These are phyloP conservation scores for Cryptosporidium bovis DNA, from an alignment of 169 alveolate species.

Conservation along the genomic window DNA sequence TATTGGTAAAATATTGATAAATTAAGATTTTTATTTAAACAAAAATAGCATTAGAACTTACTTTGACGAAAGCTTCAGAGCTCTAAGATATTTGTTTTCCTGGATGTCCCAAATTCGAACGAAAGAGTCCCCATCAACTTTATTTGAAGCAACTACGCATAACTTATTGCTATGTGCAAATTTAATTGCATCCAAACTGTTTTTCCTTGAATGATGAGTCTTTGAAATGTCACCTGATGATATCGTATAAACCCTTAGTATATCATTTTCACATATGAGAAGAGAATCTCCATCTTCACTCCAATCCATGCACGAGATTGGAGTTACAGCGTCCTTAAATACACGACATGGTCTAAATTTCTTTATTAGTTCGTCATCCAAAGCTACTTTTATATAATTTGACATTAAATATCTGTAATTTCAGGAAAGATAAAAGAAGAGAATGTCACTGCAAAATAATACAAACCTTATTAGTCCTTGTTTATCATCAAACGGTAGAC, in stretches of 20 bases:
- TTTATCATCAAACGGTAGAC: too few relatives aligned
- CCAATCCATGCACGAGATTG: slow-evolving; percentile 69
- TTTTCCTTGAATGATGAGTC: slow-evolving; percentile 63
- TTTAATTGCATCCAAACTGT: slow-evolving; percentile 59
- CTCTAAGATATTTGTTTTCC: slow-evolving; percentile 54
- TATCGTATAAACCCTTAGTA: slow-evolving; percentile 63
- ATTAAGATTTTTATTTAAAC: neutral
- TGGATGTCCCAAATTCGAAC: slow-evolving; percentile 66
- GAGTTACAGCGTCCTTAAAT: slow-evolving; percentile 61
- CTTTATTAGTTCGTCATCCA: slow-evolving; percentile 36
- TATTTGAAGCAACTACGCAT: slow-evolving; percentile 68
- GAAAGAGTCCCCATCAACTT: slow-evolving; percentile 36
- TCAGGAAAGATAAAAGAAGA: too few relatives aligned
- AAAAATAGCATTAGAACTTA: slow-evolving; percentile 8
- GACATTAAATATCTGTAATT: neutral
- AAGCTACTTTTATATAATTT: neutral
- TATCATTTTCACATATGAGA: slow-evolving; percentile 62
- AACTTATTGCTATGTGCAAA: slow-evolving; percentile 68
- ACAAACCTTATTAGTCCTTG: too few relatives aligned
- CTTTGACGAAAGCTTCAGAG: slow-evolving; percentile 51
- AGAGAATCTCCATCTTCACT: slow-evolving; percentile 75
- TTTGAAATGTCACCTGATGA: slow-evolving; percentile 63
- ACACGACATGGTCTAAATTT: slow-evolving; percentile 66
- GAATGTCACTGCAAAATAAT: too few relatives aligned
- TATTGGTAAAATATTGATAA: too few relatives aligned